Base-by-base conservation (phyloP, 257 asterid genomes). In the Gardenia jasminoides region DNA sequence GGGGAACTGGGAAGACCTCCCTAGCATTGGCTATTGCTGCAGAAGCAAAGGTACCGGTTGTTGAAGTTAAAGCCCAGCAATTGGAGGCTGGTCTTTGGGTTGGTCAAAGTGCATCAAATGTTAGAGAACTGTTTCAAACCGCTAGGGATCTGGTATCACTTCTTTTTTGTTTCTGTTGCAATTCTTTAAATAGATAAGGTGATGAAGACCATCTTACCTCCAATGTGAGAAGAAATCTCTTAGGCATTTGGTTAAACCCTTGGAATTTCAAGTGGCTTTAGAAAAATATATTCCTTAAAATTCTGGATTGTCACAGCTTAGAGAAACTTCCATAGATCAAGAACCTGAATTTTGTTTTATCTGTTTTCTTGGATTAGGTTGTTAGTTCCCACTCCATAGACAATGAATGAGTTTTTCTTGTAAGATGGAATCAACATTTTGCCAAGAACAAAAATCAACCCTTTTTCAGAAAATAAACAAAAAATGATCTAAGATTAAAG, bases 101-200 rank as follows among this genome's bases (percentile, higher is more conserved):
- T 84, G 99, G 99, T 72, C 99, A 95, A 87, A 92, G 99, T 87
- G 98, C 99, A 73, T 91, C 97, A 68, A 95, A 95, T 85, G 96
- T 95, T 67, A 88, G 99, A 87, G 99, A 95, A 84, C 85, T 95
- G 80, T 95, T 95, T 83, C 97, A 95, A 87, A 95, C 98, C 64
- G 99, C 99, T 17, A 91, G 99, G 52, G 98, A 95, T 89, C 92
- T 95, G 98, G 99, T 95, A 74, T 83, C 61, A 83, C 28, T 66
- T 81, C 83, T 76, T 72, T 72, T 28, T 65, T 76, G 67, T 81
- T 82, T 75, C 82, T 20, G 11, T 80, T 75, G 54, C 76, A 28
- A 15, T 8, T 47, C 47, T 44, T 71, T 71, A 59, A 46, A 36
- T 39, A 54, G 47, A 52, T 58, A 59, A 39, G 62, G 26, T 13